phyloP scores from a whole-genome alignment of 2,329 filamentous ascomycete species.

The Penicillium expansum region DNA sequence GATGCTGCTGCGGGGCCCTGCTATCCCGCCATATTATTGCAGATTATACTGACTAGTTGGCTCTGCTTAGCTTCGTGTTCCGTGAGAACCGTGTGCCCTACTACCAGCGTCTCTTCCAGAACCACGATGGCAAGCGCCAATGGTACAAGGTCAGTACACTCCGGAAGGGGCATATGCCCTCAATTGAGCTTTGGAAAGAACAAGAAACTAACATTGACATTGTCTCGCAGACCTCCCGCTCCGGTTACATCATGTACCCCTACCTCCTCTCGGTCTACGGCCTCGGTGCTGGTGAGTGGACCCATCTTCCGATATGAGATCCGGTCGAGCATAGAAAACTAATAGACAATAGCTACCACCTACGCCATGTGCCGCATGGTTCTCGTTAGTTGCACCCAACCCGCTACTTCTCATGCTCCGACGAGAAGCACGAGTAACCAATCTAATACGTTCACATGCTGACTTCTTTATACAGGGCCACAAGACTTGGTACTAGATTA shows the following conservation, averaged over 20 bases:
- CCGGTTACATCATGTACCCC: conserved; percentile 58
- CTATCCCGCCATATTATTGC: not conserved
- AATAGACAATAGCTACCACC: conserved; percentile 28
- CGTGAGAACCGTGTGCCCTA: conserved; percentile 66
- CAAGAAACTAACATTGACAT: conserved; percentile 15
- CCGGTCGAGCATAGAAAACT: conserved; percentile 5
- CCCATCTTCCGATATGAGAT: not conserved
- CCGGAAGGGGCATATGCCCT: conserved; percentile 1
- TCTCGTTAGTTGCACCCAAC: conserved; percentile 35
- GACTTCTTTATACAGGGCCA: conserved; percentile 50
- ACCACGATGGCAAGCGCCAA: conserved; percentile 62
- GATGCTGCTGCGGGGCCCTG: not conserved
- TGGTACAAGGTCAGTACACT: conserved; percentile 63
- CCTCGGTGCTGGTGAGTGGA: conserved; percentile 48
- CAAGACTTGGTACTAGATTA: conserved; percentile 54
- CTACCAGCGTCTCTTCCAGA: conserved; percentile 67
- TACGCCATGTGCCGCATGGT: conserved; percentile 47
- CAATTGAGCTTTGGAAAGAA: not conserved
- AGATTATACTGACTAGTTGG: conserved; percentile 19
- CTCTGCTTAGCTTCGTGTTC: conserved; percentile 50
- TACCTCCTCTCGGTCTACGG: conserved; percentile 56
- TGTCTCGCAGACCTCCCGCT: conserved; percentile 50
- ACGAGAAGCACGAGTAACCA: not conserved
- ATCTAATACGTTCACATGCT: conserved; percentile 15
- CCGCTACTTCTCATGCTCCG: not conserved